A percentile compares a stretch with the other conserved stretches of the same genome.
These are phyloP conservation scores for Kernera saxatilis DNA, from an alignment of 345 rosid species.

Conservation along the genomic window DNA sequence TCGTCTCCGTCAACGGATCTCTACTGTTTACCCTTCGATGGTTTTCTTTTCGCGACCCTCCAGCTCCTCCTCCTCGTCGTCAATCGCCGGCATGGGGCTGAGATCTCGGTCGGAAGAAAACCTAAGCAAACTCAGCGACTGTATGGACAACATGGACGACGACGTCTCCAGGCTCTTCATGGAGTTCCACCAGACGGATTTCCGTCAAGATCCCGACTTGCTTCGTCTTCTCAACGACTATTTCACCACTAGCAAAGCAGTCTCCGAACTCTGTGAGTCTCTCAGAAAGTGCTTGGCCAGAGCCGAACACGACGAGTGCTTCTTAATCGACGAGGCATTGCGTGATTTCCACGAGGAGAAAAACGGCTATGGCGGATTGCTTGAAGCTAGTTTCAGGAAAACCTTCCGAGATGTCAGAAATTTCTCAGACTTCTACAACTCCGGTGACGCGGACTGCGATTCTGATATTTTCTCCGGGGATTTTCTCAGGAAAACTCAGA, in stretches of 20 bases:
- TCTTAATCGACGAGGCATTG: not conserved
- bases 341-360: not conserved
- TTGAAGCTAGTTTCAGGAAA: conserved; percentile 13
- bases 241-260: not conserved
- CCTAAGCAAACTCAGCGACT: not conserved
- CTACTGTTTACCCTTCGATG: not conserved
- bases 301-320: not conserved
- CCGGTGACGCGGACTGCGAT: not conserved
- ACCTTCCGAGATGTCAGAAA: not conserved
- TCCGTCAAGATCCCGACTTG: not conserved
- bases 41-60: not conserved
- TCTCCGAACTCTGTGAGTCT: conserved; percentile 8
- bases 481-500: not conserved
- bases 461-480: not conserved
- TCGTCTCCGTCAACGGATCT: not conserved
- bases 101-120: not conserved
- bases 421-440: not conserved
- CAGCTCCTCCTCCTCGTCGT: not conserved
- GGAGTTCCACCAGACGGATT: not conserved
- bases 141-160: conserved; percentile 15
- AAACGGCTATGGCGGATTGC: not conserved
- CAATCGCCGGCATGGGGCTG: not conserved
- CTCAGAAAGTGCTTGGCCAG: not conserved
- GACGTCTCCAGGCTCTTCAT: conserved; percentile 9
- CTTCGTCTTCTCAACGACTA: conserved; percentile 9